Evolutionary conservation across 2,329 filamentous ascomycete genomes (phyloP).

Genomic region (Triangularia verruculosa): DNA sequence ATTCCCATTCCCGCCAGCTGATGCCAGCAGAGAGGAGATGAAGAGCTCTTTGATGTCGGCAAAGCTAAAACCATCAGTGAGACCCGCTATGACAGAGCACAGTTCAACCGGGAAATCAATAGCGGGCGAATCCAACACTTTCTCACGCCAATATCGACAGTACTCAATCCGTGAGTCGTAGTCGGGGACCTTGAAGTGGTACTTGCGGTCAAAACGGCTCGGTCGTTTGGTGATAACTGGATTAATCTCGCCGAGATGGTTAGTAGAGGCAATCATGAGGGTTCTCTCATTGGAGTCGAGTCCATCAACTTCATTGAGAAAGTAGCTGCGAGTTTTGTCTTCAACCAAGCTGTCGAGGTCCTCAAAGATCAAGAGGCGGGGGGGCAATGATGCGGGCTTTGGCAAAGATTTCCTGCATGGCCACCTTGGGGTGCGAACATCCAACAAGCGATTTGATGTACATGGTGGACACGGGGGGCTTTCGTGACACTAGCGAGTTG

Average conservation of each 20-base stretch:
- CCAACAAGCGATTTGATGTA: conserved; percentile 55
- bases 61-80: conserved; percentile 63
- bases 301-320: conserved; percentile 71
- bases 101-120: conserved; percentile 58
- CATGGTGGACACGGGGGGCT: conserved; percentile 49
- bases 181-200: conserved; percentile 58
- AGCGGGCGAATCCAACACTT: conserved; percentile 54
- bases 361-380: conserved; percentile 69
- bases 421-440: conserved; percentile 54
- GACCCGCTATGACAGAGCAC: conserved; percentile 54
- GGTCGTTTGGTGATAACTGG: conserved; percentile 65
- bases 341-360: conserved; percentile 67
- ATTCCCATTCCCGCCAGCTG: conserved; percentile 41
- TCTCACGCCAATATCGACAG: conserved; percentile 59
- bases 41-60: conserved; percentile 70
- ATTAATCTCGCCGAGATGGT: conserved; percentile 63
- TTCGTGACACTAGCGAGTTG: conserved; percentile 46
- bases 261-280: conserved; percentile 65
- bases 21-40: conserved; percentile 58
- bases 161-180: conserved; percentile 55
- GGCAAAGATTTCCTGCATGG: conserved; percentile 53
- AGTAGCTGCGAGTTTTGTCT: conserved; percentile 61
- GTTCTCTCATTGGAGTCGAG: conserved; percentile 68
- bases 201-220: conserved; percentile 65
- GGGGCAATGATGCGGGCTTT: conserved; percentile 61